Evolutionary conservation across 1,139 yeast species (phyloP).

Genomic region (Yamadazyma spencermartinsiae): DNA sequence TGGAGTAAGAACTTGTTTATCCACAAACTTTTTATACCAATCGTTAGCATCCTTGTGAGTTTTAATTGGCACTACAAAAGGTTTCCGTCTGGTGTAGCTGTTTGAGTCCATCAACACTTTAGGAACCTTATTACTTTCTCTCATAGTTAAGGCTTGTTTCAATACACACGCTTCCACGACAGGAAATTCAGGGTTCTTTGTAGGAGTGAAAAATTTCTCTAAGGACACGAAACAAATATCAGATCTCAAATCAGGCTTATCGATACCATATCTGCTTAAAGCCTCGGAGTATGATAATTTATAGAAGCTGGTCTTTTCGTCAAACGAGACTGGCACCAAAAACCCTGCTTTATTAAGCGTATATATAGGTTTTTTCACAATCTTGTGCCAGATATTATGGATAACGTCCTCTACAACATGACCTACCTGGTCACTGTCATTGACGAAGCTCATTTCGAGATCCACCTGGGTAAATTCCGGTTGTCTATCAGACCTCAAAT

Average conservation of each 20-base stretch:
- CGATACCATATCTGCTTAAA: conserved; percentile 77
- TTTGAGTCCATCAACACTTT: conserved; percentile 37
- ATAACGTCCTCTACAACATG: conserved; percentile 62
- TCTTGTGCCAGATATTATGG: conserved; percentile 53
- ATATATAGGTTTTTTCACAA: conserved; percentile 42
- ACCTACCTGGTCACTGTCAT: conserved; percentile 64
- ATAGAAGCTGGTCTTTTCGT: conserved; percentile 26
- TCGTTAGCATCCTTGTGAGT: conserved; percentile 30
- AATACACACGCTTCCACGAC: conserved; percentile 74
- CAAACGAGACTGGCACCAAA: conserved; percentile 23
- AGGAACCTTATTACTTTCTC: conserved; percentile 23
- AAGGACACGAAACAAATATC: conserved; percentile 52
- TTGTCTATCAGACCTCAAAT: conserved; percentile 90
- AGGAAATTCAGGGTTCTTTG: conserved; percentile 44
- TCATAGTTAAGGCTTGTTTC: conserved; percentile 43
- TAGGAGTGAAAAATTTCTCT: conserved; percentile 37
- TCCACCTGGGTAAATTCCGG: conserved; percentile 97
- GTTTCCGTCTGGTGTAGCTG: conserved; percentile 60
- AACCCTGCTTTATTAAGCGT: conserved; percentile 25
- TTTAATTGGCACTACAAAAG: conserved; percentile 54
- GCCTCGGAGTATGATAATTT: conserved; percentile 68
- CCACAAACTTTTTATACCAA: conserved; percentile 48
- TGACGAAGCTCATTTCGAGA: conserved; percentile 86
- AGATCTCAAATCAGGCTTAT: conserved; percentile 88
- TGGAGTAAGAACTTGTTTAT: conserved; percentile 24